Conservation (phyloP, 2,329 filamentous ascomycete species). For the Stemphylium vesicarium region DNA sequence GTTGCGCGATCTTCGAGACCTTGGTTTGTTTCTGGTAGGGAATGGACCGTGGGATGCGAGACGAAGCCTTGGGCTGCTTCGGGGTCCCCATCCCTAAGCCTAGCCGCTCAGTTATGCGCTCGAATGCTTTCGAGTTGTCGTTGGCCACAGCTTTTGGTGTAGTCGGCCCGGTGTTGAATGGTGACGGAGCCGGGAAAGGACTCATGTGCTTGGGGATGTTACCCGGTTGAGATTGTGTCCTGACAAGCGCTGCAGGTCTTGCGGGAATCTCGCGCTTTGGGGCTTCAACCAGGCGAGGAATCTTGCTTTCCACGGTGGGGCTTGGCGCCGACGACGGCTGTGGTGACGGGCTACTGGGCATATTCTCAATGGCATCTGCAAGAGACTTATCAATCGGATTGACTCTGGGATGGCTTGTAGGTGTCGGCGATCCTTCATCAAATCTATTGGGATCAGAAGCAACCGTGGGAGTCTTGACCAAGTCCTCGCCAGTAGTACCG, state of each 20-base stretch:
- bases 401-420: slow-evolving; percentile 37
- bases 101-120: slow-evolving; percentile 78
- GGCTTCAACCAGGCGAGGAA: slow-evolving; percentile 47
- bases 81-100: slow-evolving; percentile 63
- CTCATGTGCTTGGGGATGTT: slow-evolving; percentile 32
- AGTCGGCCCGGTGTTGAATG: slow-evolving; percentile 25
- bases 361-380: slow-evolving; percentile 44
- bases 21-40: slow-evolving; percentile 70
- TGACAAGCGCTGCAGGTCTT: slow-evolving; percentile 33
- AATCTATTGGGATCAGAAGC: slow-evolving; percentile 24
- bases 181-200: slow-evolving; percentile 23
- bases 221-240: slow-evolving; percentile 48
- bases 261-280: slow-evolving; percentile 39
- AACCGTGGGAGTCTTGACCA: slow-evolving; percentile 36
- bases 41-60: slow-evolving; percentile 83
- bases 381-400: slow-evolving; percentile 44
- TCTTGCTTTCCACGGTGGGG: slow-evolving; percentile 43
- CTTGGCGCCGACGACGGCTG: slow-evolving; percentile 14
- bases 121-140: slow-evolving; percentile 54
- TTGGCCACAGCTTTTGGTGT: slow-evolving; percentile 35
- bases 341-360: slow-evolving; percentile 39
- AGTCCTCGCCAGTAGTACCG: slow-evolving; percentile 26
- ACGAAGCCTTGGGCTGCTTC: slow-evolving; percentile 66
- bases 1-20: slow-evolving; percentile 89
- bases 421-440: slow-evolving; percentile 40